Base-by-base conservation (phyloP, 2,329 filamentous ascomycete genomes). In the Colletotrichum navitas region DNA sequence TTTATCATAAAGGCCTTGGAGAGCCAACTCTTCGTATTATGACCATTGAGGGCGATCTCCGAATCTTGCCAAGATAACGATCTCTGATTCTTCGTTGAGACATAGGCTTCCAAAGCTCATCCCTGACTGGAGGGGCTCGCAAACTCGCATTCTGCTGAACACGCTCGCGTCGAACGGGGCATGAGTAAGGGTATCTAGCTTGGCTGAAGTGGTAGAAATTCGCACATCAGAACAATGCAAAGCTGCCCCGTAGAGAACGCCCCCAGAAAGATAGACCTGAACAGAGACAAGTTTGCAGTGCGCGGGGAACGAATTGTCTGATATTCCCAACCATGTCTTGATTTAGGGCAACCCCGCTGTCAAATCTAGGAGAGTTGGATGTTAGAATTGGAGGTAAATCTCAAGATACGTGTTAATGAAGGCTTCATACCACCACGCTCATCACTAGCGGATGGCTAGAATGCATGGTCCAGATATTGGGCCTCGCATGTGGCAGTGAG, bases 161-260 rank as follows among this genome's bases (percentile, higher is more conserved):
- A 51, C 52, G 58, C 58, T 68, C 51, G 64, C 64, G 52, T 63
- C 58, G 34, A 66, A 29, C 51, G 63, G 58, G 34, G 56, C 63
- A 58, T 56, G 39, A 43, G 62, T 68, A 26, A n/a, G 29, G 10
- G 47, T 45, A 11, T 26, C 32, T 21, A 29, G n/a, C 29, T 24
- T 29, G 39, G n/a, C n/a, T 24, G n/a, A n/a, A 34, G 18, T 18
- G 10, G 29, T n/a, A n/a, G 12, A 24, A 10, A n/a, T 32, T 58
- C 63, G 24, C n/a, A 21, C 21, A 16, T 5, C 26, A 16, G 21
- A 29, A 58, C 68, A 68, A 62, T 58, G 34, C n/a, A 29, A 52
- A n/a, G 24, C 26, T 55, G 39, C 56, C 24, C 39, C 5, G 14
- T 24, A 24, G 3, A 14, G 7, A 32, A 18, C 26, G 26, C 45